Evolutionary conservation across 768 basidiomycete genomes (phyloP).

Genomic region (Daedalea quercina): DNA sequence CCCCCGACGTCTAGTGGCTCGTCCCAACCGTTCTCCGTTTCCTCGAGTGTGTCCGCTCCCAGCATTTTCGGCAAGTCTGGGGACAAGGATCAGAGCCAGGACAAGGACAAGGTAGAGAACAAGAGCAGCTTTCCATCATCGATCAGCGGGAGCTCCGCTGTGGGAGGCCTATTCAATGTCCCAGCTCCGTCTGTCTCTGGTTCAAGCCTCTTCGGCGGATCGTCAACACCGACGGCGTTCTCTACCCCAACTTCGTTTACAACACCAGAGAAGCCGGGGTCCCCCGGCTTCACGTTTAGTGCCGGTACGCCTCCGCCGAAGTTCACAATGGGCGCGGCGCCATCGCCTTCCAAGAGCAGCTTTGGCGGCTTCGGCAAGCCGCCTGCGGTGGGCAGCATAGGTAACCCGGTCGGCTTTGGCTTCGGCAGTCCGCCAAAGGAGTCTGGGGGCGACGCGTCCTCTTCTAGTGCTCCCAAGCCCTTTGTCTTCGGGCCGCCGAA

Average conservation of each 20-base stretch:
- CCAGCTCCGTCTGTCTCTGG: background rate
- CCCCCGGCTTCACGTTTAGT: constrained; percentile 3
- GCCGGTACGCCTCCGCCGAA: constrained; percentile 13
- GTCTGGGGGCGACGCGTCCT: constrained; percentile 14
- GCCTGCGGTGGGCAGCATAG: constrained; percentile 38
- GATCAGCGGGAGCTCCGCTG: no score
- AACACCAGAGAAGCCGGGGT: constrained; percentile 10
- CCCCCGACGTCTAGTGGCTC: background rate
- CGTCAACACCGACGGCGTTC: background rate
- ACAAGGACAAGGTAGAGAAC: background rate
- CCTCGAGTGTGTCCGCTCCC: constrained; percentile 7
- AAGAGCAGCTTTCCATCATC: no score
- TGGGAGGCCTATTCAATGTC: no score
- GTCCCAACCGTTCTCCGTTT: constrained; percentile 5
- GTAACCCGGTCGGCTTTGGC: constrained; percentile 59
- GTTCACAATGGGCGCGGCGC: constrained; percentile 5
- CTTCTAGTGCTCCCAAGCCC: constrained; percentile 3
- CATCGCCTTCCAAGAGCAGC: constrained; percentile 4
- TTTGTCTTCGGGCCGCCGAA: constrained; percentile 20
- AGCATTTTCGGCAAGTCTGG: constrained; percentile 9
- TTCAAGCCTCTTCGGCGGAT: constrained; percentile 9
- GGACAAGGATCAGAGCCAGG: constrained; percentile 10
- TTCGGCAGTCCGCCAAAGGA: constrained; percentile 39
- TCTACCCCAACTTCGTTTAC: no score
- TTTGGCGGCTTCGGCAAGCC: constrained; percentile 17